phyloP scores from a whole-genome alignment of 768 basidiomycete genomes.

The Boletus pseudopeckii region DNA sequence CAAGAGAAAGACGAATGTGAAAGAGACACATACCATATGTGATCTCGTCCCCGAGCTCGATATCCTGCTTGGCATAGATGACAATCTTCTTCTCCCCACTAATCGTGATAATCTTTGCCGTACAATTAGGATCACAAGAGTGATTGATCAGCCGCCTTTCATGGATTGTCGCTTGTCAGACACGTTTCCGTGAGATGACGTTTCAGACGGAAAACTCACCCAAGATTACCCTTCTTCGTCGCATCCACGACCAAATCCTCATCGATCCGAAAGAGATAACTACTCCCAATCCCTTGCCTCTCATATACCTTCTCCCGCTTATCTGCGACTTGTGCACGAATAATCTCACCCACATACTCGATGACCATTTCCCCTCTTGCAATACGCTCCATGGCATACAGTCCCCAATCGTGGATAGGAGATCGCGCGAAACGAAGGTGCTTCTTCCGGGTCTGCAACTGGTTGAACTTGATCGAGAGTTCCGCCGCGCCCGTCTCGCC shows the following conservation, averaged over 20 bases:
- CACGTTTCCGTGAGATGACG: conserved; percentile 3
- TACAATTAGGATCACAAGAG: conserved; percentile 94
- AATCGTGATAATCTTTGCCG: conserved; percentile 87
- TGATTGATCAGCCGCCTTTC: conserved; percentile 94
- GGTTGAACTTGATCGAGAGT: conserved; percentile 94
- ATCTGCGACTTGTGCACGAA: conserved; percentile 92
- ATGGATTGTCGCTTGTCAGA: conserved; percentile 7
- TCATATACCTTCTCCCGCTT: conserved; percentile 97
- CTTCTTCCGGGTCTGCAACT: conserved; percentile 96
- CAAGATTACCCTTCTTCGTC: conserved; percentile 98
- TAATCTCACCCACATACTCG: conserved; percentile 98
- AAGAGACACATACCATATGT: conserved; percentile 75
- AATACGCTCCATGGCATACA: conserved; percentile 97
- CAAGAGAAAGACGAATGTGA: not conserved
- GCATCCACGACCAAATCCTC: conserved; percentile 98
- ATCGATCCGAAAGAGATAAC: conserved; percentile 96
- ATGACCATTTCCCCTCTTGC: conserved; percentile 97
- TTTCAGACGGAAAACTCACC: conserved; percentile 49
- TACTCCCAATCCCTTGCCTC: conserved; percentile 95
- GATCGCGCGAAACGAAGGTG: conserved; percentile 92
- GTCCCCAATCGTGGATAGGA: conserved; percentile 97
- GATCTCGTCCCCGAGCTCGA: conserved; percentile 96
- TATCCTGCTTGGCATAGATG: conserved; percentile 96
- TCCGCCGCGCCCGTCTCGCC: conserved; percentile 69
- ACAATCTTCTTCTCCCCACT: conserved; percentile 97